Base-by-base conservation (phyloP, 805 yeast species). In the Sugiyamaella smithiae region DNA sequence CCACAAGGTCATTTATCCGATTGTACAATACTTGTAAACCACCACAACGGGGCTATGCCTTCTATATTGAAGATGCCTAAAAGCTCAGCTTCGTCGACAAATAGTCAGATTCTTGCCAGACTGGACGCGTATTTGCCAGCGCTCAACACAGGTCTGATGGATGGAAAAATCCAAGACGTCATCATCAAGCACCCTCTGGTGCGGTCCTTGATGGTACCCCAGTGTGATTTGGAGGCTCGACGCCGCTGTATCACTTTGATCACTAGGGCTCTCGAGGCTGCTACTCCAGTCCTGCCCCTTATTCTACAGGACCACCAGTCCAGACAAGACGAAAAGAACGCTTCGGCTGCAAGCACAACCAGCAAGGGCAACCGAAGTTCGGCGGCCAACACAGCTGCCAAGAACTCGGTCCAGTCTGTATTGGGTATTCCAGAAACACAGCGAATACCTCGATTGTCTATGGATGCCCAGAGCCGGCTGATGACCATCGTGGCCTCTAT, bases 161-260 rank as follows among this genome's bases (percentile, higher is more conserved):
- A 61, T 43, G 61, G 52, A 29, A 48, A 60, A 24, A 52, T 61
- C 48, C 65, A 61, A 47, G 65, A 61, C 26, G 65, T 52, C 17
- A 55, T 61, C 19, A 45, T 61, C 36, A 59, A 61, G 28, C 55
- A 60, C 48, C 62, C 64, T 19, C 49, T 61, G 12, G 56, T 61
- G 17, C 56, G 64, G 17, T 50, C 58, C 25, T 45, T 61, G 24
- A 19, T 51, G 22, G 60, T 61, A 12, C 65, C 65, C 6, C 58
- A 59, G 26, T 52, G 59, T 37, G 65, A 61, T 37, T 46, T 60
- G 26, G 61, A 53, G 40, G 65, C 64, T 5, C 43, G 65, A 12
- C 44, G 61, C 4, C 32, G 56, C 20, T 58, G 61, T 41, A 48
- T 59, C 25, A 24, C 35, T 14, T 51, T 59, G 28, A 49, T 59